These are phyloP conservation scores for Exophiala lecanii-corni DNA, from an alignment of 2,329 filamentous ascomycete species.

Conservation along the genomic window DNA sequence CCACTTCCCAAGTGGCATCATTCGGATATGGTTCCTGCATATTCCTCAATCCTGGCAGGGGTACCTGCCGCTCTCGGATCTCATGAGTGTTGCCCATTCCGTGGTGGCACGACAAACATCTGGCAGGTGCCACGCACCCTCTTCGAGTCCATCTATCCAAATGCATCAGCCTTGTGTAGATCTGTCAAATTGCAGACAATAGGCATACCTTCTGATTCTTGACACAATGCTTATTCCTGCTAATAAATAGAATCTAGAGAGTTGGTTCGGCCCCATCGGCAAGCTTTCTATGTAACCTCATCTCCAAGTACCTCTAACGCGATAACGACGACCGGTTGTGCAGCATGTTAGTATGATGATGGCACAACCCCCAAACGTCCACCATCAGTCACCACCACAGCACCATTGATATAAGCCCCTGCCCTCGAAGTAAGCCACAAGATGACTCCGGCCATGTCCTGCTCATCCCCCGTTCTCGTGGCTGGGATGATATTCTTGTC, in stretches of 20 bases:
- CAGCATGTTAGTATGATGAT: slow-evolving; percentile 51
- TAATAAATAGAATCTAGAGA: too few species aligned
- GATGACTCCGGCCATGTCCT: slow-evolving; percentile 62
- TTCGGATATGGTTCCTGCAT: not conserved
- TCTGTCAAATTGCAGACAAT: too few species aligned
- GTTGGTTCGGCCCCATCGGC: too few species aligned
- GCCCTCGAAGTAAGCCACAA: slow-evolving; percentile 62
- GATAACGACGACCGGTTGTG: too few species aligned
- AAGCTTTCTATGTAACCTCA: too few species aligned
- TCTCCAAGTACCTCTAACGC: too few species aligned
- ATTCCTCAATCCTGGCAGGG: not conserved
- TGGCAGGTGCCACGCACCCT: too few species aligned
- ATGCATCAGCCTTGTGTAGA: too few species aligned
- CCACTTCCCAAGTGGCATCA: not conserved
- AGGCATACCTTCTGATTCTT: too few species aligned
- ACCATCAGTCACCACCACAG: slow-evolving; percentile 59
- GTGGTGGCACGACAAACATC: not conserved
- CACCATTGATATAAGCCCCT: slow-evolving; percentile 63
- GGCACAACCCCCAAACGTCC: slow-evolving; percentile 56
- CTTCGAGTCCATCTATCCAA: too few species aligned
- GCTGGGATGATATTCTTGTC: slow-evolving; percentile 50
- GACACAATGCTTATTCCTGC: too few species aligned
- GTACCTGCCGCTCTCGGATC: not conserved
- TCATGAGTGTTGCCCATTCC: not conserved
- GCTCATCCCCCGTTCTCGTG: slow-evolving; percentile 55